phyloP scores from a whole-genome alignment of 192 early-diverging fungal genomes.

The Ambispora gerdemannii region DNA sequence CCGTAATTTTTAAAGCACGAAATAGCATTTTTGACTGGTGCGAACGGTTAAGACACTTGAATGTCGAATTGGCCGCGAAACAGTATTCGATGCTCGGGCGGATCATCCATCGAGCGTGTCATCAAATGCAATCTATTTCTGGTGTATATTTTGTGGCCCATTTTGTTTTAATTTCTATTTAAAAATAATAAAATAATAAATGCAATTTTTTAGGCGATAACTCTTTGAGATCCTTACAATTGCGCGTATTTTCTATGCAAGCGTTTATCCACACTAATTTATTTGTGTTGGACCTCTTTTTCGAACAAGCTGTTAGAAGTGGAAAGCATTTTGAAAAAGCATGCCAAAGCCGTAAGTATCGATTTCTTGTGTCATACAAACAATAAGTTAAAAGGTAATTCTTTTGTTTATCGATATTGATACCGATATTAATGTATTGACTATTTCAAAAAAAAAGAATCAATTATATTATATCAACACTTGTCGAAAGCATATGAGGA shows the following conservation, averaged over 20 bases:
- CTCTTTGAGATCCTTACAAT: constrained; percentile 16
- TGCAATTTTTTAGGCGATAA: neutral
- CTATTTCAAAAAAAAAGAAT: neutral
- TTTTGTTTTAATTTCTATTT: neutral
- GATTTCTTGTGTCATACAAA: neutral
- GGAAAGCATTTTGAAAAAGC: constrained; percentile 42
- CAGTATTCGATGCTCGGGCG: constrained; percentile 37
- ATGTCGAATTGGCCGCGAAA: constrained; percentile 25
- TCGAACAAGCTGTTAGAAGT: constrained; percentile 42
- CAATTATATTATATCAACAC: neutral
- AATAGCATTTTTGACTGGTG: constrained; percentile 39
- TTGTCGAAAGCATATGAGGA: neutral
- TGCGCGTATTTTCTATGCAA: constrained; percentile 37
- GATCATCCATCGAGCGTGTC: constrained; percentile 21
- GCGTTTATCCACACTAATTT: constrained; percentile 21
- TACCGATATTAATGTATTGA: neutral
- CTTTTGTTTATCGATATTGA: constrained; percentile 1
- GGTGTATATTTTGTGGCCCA: constrained; percentile 20
- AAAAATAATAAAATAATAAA: neutral
- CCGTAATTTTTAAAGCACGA: constrained; percentile 28
- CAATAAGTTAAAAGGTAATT: neutral
- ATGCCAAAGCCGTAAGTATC: constrained; percentile 29
- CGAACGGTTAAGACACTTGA: constrained; percentile 15
- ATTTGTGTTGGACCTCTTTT: constrained; percentile 33
- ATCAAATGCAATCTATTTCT: constrained; percentile 9